Evolutionary conservation across 2,329 filamentous ascomycete genomes (phyloP).

Genomic region (Chalaropsis ovoidea): DNA sequence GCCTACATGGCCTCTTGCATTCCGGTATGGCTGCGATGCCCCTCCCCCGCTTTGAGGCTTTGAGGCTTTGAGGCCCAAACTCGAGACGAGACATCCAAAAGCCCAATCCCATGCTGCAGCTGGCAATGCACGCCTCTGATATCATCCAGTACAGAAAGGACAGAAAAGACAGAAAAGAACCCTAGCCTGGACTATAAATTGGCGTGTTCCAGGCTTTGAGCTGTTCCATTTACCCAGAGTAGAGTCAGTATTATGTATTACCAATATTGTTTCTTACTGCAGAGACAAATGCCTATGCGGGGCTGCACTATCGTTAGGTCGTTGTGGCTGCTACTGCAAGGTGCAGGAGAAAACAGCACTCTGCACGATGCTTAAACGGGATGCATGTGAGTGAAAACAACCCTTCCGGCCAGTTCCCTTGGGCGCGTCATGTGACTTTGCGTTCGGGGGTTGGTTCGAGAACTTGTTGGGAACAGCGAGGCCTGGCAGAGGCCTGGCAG

Average conservation of each 20-base stretch:
- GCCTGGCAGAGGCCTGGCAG: background rate
- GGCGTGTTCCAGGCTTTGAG: too few species aligned
- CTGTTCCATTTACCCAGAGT: too few species aligned
- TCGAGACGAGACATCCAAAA: conserved; percentile 1
- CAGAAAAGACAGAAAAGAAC: too few species aligned
- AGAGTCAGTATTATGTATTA: too few species aligned
- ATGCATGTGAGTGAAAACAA: background rate
- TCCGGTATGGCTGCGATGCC: background rate
- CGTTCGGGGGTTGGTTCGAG: background rate
- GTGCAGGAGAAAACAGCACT: conserved; percentile 23
- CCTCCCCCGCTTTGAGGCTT: conserved; percentile 14
- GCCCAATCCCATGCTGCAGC: background rate
- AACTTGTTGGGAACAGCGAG: conserved; percentile 3
- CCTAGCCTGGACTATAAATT: background rate
- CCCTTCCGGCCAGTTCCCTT: background rate
- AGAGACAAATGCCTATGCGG: background rate
- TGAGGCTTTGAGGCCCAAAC: conserved; percentile 9
- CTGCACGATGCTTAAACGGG: conserved; percentile 19
- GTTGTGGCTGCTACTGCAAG: background rate
- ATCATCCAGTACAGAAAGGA: background rate
- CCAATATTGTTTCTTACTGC: too few species aligned
- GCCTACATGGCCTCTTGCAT: conserved; percentile 1
- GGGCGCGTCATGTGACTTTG: background rate
- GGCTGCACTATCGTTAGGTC: background rate
- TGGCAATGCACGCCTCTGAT: background rate